Base-by-base conservation (phyloP, 345 rosid genomes). In the Heritiera fomes region DNA sequence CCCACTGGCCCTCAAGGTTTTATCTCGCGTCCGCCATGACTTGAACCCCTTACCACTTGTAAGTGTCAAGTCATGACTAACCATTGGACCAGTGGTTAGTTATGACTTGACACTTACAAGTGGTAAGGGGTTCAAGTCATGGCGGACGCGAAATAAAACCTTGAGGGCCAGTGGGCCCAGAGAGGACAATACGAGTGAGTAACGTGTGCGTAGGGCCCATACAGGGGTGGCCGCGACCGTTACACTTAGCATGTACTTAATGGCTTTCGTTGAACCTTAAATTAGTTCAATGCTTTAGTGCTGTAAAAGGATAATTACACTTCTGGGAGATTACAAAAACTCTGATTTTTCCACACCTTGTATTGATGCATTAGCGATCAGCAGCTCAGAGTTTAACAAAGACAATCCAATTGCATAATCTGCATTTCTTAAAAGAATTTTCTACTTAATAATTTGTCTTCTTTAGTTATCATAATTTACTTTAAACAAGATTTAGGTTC, bases 401-500 rank as follows among this genome's bases (percentile, higher is more conserved):
- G 13, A 49, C 32, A 50, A 50, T 50, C 45, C 43, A 17, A 30
- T 12, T 50, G 46, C 61, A 30, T 17, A 52, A 71, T 52, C 45
- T 50, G 45, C 38, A 10, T 68, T 68, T 28, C 61, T 15, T 52
- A 52, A 71, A 71, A 60, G 18, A 50, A 7, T 32, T 50, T 52
- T 52, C 7, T 71, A 32, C 61, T 32, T 32, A 52, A 32, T 71
- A 52, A 52, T 0, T 62, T 2, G 8, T 50, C 45, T 52, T 71
- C 75, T 50, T 50, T 71, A 15, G 43, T 45, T 75, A 43, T 14
- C 53, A 0, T 60, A 60, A 50, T 50, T 45, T 75, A 43, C 40
- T 60, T 61, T 45, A 61, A 49, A 38, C 63, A 15, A 45, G 46
- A 49, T 76, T 76, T 4, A 63, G 28, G 45, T 63, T 76, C 49